Evolutionary conservation across 2,329 filamentous ascomycete species (phyloP), one percentile per base, ranked within the genome.

Genomic region (Apiospora marii): DNA sequence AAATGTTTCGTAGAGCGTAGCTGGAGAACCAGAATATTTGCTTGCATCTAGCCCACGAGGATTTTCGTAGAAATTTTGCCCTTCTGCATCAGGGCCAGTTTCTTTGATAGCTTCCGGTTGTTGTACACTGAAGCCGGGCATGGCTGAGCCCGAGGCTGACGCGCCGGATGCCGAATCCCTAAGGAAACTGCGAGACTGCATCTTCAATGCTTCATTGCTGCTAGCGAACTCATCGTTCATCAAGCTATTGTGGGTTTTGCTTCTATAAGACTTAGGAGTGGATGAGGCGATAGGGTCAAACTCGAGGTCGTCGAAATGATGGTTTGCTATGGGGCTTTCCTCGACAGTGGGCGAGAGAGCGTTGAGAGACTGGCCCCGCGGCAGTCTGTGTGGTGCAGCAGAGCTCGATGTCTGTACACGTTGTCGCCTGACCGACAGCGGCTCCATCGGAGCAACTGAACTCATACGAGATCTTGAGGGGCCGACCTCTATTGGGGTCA

Each of bases 271-370:
- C 12, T 24, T 41, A n/a, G 58, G 58, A 8, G 58, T 64, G 27
- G 24, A 53, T 43, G 34, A 19, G n/a, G 13, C 71, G 34, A 51
- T 12, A 12, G 49, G 53, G 46, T 8, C 43, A 44, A 68, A 70
- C 7, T 27, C 13, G 58, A 27, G n/a, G 16, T 44, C 51, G 7
- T 61, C 46, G 27, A 53, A 24, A 67, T 51, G 67, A 3, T 67
- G 53, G 44, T 49, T 61, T 53, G 13, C 30, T 10, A 41, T 13
- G n/a, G 77, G 72, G 58, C 73, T 77, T 73, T 82, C 80, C 69
- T 82, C 80, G 13, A 76, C 76, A 1, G 78, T 81, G 22, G 80
- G 80, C 8, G 80, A 81, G 7, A 81, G 73, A 12, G 73, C 68
- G 22, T 75, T 75, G 19, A 74, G 72, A 30, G 75, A 72, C n/a